Evolutionary conservation across 2,329 filamentous ascomycete species (phyloP).

Genomic region (Bimuria novae-zelandiae): DNA sequence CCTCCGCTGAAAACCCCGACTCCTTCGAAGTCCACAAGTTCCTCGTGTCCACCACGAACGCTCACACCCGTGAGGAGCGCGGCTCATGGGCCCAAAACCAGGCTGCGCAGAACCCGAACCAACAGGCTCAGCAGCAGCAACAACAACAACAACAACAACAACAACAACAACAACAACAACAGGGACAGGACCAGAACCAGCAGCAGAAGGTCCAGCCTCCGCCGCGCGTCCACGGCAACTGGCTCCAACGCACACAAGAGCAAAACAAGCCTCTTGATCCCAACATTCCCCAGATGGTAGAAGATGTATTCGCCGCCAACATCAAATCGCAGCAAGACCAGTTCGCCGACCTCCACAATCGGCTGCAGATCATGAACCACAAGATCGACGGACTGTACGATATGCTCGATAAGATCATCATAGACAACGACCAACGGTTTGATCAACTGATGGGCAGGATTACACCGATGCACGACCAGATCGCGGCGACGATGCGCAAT

Average conservation of each 20-base stretch:
- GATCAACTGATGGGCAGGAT: constrained; percentile 53
- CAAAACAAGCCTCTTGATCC: constrained; percentile 31
- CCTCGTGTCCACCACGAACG: constrained; percentile 64
- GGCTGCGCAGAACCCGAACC: constrained; percentile 29
- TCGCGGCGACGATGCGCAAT: constrained; percentile 49
- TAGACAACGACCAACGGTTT: constrained; percentile 61
- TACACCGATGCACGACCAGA: constrained; percentile 37
- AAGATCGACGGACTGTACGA: constrained; percentile 67
- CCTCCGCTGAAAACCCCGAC: constrained; percentile 88
- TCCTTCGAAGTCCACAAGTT: constrained; percentile 94
- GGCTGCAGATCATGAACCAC: constrained; percentile 74
- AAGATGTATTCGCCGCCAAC: constrained; percentile 50
- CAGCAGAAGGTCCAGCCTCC: constrained; percentile 22
- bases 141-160: constrained; percentile 15
- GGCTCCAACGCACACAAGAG: constrained; percentile 26
- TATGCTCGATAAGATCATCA: constrained; percentile 57
- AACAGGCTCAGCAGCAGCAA: too few relatives aligned
- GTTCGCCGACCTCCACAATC: constrained; percentile 83
- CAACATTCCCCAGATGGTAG: constrained; percentile 45
- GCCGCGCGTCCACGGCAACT: constrained; percentile 11
- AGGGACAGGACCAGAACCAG: constrained; percentile 29
- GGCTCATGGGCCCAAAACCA: constrained; percentile 36
- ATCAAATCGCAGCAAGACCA: constrained; percentile 60
- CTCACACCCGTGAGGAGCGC: constrained; percentile 42
- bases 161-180: constrained; percentile 30